These are phyloP conservation scores for Papilionanthe hybrid DNA, from an alignment of 116 monocot species.

Conservation along the genomic window DNA sequence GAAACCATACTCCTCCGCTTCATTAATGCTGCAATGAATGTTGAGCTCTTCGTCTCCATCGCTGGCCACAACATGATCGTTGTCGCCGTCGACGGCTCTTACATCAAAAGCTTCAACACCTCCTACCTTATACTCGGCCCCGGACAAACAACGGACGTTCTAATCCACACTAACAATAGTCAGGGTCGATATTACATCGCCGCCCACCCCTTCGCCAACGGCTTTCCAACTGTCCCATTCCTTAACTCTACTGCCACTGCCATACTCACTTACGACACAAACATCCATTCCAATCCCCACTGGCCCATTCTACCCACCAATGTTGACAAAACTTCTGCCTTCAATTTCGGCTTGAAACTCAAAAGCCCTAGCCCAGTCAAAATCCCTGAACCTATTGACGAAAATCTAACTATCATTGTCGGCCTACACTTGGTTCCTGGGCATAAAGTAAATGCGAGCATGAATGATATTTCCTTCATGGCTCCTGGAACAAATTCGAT, in stretches of 20 bases:
- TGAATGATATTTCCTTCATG: conserved; percentile 10
- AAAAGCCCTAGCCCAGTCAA: conserved; percentile 21
- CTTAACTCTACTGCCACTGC: conserved; percentile 12
- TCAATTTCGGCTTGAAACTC: conserved; percentile 25
- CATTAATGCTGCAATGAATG: conserved; percentile 35
- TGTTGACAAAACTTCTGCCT: conserved; percentile 44
- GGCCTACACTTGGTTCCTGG: conserved; percentile 8
- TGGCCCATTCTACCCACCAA: conserved; percentile 42
- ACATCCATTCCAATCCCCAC: neutral
- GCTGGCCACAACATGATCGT: conserved; percentile 38
- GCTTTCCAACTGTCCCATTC: conserved; percentile 23
- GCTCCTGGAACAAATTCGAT: conserved; percentile 28
- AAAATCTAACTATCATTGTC: conserved; percentile 32
- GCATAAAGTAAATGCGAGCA: neutral
- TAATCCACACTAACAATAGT: conserved; percentile 11
- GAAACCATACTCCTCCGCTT: conserved; percentile 46
- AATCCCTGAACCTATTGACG: conserved; percentile 25
- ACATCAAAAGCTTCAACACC: conserved; percentile 33
- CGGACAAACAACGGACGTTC: conserved; percentile 45
- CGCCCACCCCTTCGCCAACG: neutral
- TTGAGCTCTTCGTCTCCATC: conserved; percentile 38
- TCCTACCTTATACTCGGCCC: conserved; percentile 32
- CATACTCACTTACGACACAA: conserved; percentile 9
- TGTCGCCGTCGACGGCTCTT: conserved; percentile 35
- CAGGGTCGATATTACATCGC: conserved; percentile 1